Evolutionary conservation across 805 yeast species (phyloP).

Genomic region (Starmerella powellii): DNA sequence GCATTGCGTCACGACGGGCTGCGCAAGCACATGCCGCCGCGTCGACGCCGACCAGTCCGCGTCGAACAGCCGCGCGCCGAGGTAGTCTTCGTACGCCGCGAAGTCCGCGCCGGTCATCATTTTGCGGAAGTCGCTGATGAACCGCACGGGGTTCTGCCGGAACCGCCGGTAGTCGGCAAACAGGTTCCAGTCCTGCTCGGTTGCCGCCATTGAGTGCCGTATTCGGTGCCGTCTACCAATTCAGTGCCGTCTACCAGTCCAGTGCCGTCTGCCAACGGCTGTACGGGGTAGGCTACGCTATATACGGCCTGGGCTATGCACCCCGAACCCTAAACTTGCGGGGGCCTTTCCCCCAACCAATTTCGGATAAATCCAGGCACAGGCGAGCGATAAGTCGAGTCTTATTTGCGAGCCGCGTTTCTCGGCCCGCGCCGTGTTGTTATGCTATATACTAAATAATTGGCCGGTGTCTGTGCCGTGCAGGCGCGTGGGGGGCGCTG

Average conservation of each 20-base stretch:
- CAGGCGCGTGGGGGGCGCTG: too few relatives aligned
- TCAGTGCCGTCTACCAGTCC: too few relatives aligned
- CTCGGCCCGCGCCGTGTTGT: too few relatives aligned
- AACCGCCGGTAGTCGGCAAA: conserved; percentile 23
- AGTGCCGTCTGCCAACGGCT: too few relatives aligned
- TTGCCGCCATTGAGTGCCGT: neutral
- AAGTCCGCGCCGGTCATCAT: conserved; percentile 29
- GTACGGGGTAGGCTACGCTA: too few relatives aligned
- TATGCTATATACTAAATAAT: too few relatives aligned
- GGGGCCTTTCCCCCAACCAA: too few relatives aligned
- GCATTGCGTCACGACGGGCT: conserved; percentile 25
- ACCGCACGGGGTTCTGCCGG: conserved; percentile 30
- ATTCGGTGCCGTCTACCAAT: too few relatives aligned
- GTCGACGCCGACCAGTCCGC: conserved; percentile 27
- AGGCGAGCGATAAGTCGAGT: too few relatives aligned
- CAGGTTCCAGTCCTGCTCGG: conserved; percentile 12
- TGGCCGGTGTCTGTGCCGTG: too few relatives aligned
- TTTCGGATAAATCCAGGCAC: too few relatives aligned
- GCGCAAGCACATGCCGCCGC: conserved; percentile 24
- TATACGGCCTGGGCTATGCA: neutral
- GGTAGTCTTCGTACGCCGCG: conserved; percentile 31
- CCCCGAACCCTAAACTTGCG: neutral
- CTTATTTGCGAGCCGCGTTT: too few relatives aligned
- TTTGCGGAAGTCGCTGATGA: conserved; percentile 25
- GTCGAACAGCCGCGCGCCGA: conserved; percentile 28